Conservation (phyloP, 2,329 filamentous ascomycete species). For the Alternaria burnsii region DNA sequence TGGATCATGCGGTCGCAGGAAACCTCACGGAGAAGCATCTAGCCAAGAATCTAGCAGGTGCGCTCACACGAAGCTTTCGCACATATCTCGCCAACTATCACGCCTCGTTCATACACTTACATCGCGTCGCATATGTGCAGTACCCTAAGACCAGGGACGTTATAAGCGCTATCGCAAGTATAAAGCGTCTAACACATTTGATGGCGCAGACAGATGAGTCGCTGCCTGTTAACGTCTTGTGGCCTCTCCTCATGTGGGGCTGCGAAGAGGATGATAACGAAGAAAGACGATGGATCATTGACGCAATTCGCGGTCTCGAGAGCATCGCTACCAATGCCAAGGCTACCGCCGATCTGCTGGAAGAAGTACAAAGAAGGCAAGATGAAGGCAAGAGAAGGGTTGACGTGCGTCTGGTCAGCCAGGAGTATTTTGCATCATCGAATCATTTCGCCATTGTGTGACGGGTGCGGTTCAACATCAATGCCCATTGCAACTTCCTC, state of each 20-base stretch:
- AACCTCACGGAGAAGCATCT: constrained; percentile 60
- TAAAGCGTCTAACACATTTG: constrained; percentile 58
- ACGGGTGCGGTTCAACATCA: constrained; percentile 13
- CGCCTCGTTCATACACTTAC: constrained; percentile 64
- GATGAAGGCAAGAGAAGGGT: constrained; percentile 49
- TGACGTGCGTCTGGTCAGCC: constrained; percentile 52
- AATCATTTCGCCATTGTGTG: constrained; percentile 64
- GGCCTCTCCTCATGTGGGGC: constrained; percentile 66
- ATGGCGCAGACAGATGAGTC: constrained; percentile 58
- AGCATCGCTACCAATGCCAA: constrained; percentile 53
- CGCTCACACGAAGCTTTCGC: constrained; percentile 63
- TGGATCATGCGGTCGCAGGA: constrained; percentile 65
- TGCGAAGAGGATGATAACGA: constrained; percentile 62
- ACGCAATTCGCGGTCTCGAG: constrained; percentile 56
- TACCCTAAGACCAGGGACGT: constrained; percentile 63
- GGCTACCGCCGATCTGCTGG: constrained; percentile 51
- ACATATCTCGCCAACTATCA: constrained; percentile 66
- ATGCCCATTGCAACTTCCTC: not conserved
- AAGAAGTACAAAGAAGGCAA: constrained; percentile 52
- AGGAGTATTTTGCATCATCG: constrained; percentile 57
- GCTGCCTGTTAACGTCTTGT: constrained; percentile 65
- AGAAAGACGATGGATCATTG: constrained; percentile 62
- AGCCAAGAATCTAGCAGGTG: constrained; percentile 59
- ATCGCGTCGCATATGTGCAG: constrained; percentile 65
- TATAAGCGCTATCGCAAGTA: constrained; percentile 58